Percentiles rank a stretch among this genome's conserved stretches.
Conservation (phyloP, 352 stramenopile species). For the Halophytophthora batemanensis region DNA sequence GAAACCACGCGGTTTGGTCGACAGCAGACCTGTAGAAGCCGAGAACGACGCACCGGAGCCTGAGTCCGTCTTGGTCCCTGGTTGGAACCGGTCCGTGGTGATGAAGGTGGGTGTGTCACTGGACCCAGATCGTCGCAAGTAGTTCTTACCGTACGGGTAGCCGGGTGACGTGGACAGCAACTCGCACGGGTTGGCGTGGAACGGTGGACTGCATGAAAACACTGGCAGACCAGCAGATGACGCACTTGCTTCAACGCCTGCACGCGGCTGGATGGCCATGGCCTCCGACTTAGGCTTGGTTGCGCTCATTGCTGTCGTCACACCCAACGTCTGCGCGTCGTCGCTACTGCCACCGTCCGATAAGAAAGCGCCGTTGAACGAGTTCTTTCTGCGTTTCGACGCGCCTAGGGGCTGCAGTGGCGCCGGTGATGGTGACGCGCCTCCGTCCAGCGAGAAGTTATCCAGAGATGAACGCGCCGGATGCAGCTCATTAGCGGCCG, state of each 20-base stretch:
- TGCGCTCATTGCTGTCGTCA: background rate
- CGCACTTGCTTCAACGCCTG: constrained; percentile 1
- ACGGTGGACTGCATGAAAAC: constrained; percentile 54
- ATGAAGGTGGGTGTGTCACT: constrained; percentile 52
- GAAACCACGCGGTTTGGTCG: constrained; percentile 42
- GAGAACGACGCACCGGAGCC: constrained; percentile 10
- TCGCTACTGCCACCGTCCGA: constrained; percentile 16
- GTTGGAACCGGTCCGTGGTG: constrained; percentile 51
- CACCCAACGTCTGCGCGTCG: background rate
- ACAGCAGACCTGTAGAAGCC: constrained; percentile 12
- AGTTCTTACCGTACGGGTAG: constrained; percentile 75
- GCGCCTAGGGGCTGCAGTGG: constrained; percentile 11
- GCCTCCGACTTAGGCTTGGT: constrained; percentile 12
- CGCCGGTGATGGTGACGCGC: constrained; percentile 6
- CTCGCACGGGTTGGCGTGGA: constrained; percentile 65
- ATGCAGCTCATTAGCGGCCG: constrained; percentile 25
- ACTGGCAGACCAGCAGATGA: constrained; percentile 19
- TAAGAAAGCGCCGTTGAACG: constrained; percentile 42
- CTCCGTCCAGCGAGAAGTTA: constrained; percentile 61
- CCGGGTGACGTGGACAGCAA: constrained; percentile 68
- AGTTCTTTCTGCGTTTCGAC: constrained; percentile 33
- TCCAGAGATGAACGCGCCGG: constrained; percentile 46
- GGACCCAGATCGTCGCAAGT: constrained; percentile 35
- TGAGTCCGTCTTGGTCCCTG: constrained; percentile 17
- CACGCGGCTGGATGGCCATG: constrained; percentile 15